Evolutionary conservation across 306 rosid genomes (phyloP).

Genomic region (Ziziphus jujuba): DNA sequence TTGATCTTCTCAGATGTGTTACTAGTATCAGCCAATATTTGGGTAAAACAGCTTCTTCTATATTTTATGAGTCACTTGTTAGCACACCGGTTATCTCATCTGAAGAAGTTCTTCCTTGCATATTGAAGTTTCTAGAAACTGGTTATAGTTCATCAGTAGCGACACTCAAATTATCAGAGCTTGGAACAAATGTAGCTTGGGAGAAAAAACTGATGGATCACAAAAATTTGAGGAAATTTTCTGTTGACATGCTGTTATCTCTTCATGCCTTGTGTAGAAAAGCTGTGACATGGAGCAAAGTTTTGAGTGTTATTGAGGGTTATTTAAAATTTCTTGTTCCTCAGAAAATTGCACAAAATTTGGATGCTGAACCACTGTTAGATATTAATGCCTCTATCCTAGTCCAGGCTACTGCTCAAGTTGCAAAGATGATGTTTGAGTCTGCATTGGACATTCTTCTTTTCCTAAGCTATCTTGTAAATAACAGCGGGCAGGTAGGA

Average conservation of each 20-base stretch:
- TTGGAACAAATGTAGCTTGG: slow-evolving; percentile 46
- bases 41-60: slow-evolving; percentile 73
- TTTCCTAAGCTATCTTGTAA: slow-evolving; percentile 80
- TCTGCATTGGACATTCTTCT: slow-evolving; percentile 80
- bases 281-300: slow-evolving; percentile 69
- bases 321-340: slow-evolving; percentile 84
- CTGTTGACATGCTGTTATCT: slow-evolving; percentile 71
- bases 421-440: slow-evolving; percentile 84
- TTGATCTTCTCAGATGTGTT: slow-evolving; percentile 70
- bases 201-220: slow-evolving; percentile 62
- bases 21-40: slow-evolving; percentile 64
- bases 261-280: slow-evolving; percentile 71
- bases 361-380: slow-evolving; percentile 44
- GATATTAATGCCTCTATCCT: slow-evolving; percentile 58
- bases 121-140: slow-evolving; percentile 69
- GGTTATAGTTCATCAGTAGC: slow-evolving; percentile 65
- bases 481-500: slow-evolving; percentile 82
- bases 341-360: slow-evolving; percentile 44
- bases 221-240: slow-evolving; percentile 72
- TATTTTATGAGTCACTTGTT: slow-evolving; percentile 74
- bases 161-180: slow-evolving; percentile 33
- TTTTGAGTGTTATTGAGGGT: slow-evolving; percentile 62
- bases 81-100: slow-evolving; percentile 49
- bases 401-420: slow-evolving; percentile 85
- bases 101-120: slow-evolving; percentile 61